Evolutionary conservation across 2,329 filamentous ascomycete species (phyloP), one percentile per base, ranked within the genome.

Genomic region (Akanthomyces uredinophilus): DNA sequence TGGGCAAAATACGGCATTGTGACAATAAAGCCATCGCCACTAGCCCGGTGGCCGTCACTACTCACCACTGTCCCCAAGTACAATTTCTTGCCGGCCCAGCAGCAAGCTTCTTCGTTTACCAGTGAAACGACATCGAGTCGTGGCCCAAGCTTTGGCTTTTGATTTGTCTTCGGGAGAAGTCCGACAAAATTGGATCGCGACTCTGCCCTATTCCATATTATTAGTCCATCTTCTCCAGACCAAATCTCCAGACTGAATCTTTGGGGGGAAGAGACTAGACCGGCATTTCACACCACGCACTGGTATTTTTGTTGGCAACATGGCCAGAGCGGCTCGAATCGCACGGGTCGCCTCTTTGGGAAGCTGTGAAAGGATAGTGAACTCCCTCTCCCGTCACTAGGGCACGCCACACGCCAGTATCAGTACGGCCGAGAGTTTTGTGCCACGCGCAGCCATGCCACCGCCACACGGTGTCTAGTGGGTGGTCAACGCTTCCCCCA

Each of bases 401-500:
- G 24, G 41, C 24, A 14, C 35, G 35, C 32, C 20, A 58, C 35
- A 41, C 46, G 55, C 44, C 27, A 49, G 18, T 29, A 27, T 13
- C 11, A 18, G 20, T 37, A 22, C 37, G 35, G 32, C 55, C 47
- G 37, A 43, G 7, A 41, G 50, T 44, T 20, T 43, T 14, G 47
- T 24, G 32, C 44, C 44, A 59, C 44, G n/a, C 44, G 35, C 16
- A 16, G 47, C 46, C 11, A 59, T 43, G 35, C 37, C 46, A 51
- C 46, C 47, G 47, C 43, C 55, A 49, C 29, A 58, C 27, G 24
- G 8, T n/a, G 32, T 44, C 37, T 60, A 39, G n/a, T 7, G n/a
- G 57, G n/a, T 60, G 47, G 57, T 52, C 39, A 32, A 60, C 39
- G 57, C 39, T 60, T 41, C 24, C n/a, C 10, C 29, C 27, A 16